phyloP scores from a whole-genome alignment of 2,329 filamentous ascomycete species.

The Periconia sp. region DNA sequence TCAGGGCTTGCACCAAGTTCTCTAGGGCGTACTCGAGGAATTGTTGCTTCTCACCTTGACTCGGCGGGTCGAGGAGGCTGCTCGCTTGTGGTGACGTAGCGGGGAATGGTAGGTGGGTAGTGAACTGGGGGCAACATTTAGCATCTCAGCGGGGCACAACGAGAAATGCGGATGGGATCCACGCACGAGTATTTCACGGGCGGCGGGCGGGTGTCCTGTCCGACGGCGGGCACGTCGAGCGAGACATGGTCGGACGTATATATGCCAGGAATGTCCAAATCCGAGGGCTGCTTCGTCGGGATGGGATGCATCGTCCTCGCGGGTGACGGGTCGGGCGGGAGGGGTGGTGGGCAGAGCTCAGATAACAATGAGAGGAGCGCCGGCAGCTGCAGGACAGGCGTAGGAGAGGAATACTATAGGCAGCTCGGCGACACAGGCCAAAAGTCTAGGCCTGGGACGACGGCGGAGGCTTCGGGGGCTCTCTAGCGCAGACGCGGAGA shows the following conservation, averaged over 20 bases:
- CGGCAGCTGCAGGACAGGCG: no score
- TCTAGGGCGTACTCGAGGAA: no score
- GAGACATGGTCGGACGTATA: slow-evolving; percentile 56
- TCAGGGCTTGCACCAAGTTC: no score
- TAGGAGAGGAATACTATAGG: no score
- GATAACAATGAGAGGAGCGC: not conserved
- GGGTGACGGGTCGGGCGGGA: not conserved
- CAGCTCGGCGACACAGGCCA: no score
- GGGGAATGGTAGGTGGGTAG: slow-evolving; percentile 66
- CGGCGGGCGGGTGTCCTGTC: slow-evolving; percentile 48
- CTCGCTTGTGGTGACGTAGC: slow-evolving; percentile 68
- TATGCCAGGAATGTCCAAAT: slow-evolving; percentile 44
- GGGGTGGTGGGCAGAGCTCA: slow-evolving; percentile 7
- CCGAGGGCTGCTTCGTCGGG: slow-evolving; percentile 23
- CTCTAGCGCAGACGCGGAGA: no score
- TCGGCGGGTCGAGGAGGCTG: slow-evolving; percentile 63
- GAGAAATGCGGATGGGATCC: slow-evolving; percentile 8
- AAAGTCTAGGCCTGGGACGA: no score
- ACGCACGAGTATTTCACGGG: slow-evolving; percentile 58
- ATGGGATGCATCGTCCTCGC: slow-evolving; percentile 21
- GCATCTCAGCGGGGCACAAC: slow-evolving; percentile 31
- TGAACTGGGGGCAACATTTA: slow-evolving; percentile 53
- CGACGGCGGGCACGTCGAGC: slow-evolving; percentile 52
- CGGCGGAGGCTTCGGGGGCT: no score
- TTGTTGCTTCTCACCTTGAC: slow-evolving; percentile 67